These are phyloP conservation scores for Coleophoma cylindrospora DNA, from an alignment of 2,329 filamentous ascomycete genomes.

Conservation along the genomic window DNA sequence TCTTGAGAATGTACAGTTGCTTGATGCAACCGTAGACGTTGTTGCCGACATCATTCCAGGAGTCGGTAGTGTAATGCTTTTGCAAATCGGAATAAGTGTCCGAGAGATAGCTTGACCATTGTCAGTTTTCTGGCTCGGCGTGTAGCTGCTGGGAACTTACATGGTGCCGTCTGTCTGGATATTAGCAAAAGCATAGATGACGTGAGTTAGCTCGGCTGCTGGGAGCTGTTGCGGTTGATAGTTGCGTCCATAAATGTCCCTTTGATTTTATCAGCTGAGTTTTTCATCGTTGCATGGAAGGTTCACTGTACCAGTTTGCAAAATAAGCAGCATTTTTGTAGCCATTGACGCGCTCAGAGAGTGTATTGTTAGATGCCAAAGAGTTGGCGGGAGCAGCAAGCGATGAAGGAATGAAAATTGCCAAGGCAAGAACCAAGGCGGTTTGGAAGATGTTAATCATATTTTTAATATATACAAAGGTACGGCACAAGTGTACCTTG, in stretches of 20 bases:
- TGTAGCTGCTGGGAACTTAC: conserved; percentile 31
- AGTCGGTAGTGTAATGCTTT: conserved; percentile 72
- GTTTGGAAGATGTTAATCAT: neutral
- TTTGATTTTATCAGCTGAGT: conserved; percentile 15
- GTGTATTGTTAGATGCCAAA: neutral
- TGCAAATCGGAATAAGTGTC: conserved; percentile 67
- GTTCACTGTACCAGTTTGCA: conserved; percentile 29
- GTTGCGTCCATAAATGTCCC: conserved; percentile 70
- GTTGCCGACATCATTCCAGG: conserved; percentile 60
- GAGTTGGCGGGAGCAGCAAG: neutral
- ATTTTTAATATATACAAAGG: neutral
- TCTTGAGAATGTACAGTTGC: conserved; percentile 74
- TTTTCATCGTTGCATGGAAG: neutral
- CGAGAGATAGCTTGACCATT: conserved; percentile 42
- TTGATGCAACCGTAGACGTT: conserved; percentile 81
- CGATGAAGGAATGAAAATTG: neutral
- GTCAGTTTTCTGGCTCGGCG: conserved; percentile 54
- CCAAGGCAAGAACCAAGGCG: neutral
- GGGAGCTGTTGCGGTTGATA: conserved; percentile 69
- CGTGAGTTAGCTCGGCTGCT: conserved; percentile 65
- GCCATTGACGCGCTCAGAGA: neutral
- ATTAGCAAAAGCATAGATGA: conserved; percentile 81
- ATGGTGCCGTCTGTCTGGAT: conserved; percentile 67
- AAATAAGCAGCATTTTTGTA: conserved; percentile 17
- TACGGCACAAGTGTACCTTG: too few relatives aligned